Percentiles rank a stretch among this genome's conserved stretches.
Conservation (phyloP, 2,329 filamentous ascomycete species). For the Calonectria ilicicola region DNA sequence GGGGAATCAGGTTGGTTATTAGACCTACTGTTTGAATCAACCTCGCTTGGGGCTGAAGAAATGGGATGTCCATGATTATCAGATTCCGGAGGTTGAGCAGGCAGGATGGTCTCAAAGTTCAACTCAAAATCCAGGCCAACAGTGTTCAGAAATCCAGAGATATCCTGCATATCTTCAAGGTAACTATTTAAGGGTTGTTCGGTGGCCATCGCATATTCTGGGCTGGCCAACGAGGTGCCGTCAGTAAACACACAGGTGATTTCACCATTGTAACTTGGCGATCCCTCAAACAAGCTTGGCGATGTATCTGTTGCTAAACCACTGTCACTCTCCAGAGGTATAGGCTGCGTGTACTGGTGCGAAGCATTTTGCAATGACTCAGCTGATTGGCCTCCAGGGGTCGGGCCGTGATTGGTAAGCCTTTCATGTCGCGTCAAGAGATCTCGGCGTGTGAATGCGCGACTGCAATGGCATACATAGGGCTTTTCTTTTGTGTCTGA, state of each 20-base stretch:
- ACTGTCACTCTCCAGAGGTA: background rate
- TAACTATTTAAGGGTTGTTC: background rate
- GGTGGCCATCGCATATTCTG: too few relatives aligned
- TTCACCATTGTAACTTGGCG: background rate
- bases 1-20: background rate
- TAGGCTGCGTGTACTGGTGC: background rate
- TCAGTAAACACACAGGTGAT: background rate
- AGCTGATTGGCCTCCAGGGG: background rate
- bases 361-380: background rate
- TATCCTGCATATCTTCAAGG: background rate
- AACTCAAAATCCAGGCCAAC: background rate
- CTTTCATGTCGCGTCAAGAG: background rate
- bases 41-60: background rate
- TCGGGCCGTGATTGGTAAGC: background rate
- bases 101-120: background rate
- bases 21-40: background rate
- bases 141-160: background rate
- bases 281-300: background rate
- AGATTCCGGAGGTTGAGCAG: background rate
- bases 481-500: background rate
- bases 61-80: background rate
- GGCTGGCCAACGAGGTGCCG: background rate
- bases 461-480: background rate
- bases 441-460: background rate
- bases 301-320: background rate